A percentile compares a stretch with the other conserved stretches of the same genome.
Evolutionary conservation across 139 green algal species (phyloP).

Genomic region (Chlamydomonas sphaeroides): DNA sequence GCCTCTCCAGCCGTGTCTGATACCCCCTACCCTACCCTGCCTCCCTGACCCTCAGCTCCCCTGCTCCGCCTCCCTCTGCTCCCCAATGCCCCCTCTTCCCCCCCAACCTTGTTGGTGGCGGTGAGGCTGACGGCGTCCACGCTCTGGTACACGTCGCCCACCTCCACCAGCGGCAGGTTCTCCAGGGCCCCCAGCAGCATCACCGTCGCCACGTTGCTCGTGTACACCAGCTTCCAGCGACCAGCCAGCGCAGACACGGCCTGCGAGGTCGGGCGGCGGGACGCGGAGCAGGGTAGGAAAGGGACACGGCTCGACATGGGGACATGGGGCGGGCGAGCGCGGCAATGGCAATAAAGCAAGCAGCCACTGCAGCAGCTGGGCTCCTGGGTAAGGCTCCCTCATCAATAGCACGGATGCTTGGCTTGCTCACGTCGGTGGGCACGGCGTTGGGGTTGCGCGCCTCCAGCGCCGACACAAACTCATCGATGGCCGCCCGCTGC

Average conservation of each 20-base stretch:
- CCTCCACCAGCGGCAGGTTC: constrained; percentile 60
- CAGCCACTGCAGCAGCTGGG: too few relatives aligned
- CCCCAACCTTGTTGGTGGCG: not conserved
- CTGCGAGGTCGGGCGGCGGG: too few relatives aligned
- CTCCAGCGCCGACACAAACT: constrained; percentile 68
- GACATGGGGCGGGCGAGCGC: too few relatives aligned
- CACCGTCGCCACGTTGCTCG: constrained; percentile 62
- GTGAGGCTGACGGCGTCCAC: constrained; percentile 19
- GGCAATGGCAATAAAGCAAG: too few relatives aligned
- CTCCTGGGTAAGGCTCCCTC: too few relatives aligned
- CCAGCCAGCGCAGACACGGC: constrained; percentile 46
- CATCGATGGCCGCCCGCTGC: constrained; percentile 60
- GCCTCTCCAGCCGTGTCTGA: too few relatives aligned
- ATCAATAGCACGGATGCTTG: too few relatives aligned
- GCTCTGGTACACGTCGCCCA: constrained; percentile 67
- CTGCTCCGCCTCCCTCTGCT: too few relatives aligned
- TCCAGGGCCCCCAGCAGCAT: constrained; percentile 61
- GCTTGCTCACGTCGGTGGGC: constrained; percentile 19
- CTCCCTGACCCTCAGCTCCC: too few relatives aligned
- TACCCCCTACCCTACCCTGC: too few relatives aligned
- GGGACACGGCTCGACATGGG: too few relatives aligned
- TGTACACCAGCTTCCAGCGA: constrained; percentile 73
- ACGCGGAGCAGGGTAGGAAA: too few relatives aligned
- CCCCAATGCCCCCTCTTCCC: not conserved
- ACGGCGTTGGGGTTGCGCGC: constrained; percentile 56